Conservation (phyloP, 2,329 filamentous ascomycete genomes). For the Fusarium globosum region DNA sequence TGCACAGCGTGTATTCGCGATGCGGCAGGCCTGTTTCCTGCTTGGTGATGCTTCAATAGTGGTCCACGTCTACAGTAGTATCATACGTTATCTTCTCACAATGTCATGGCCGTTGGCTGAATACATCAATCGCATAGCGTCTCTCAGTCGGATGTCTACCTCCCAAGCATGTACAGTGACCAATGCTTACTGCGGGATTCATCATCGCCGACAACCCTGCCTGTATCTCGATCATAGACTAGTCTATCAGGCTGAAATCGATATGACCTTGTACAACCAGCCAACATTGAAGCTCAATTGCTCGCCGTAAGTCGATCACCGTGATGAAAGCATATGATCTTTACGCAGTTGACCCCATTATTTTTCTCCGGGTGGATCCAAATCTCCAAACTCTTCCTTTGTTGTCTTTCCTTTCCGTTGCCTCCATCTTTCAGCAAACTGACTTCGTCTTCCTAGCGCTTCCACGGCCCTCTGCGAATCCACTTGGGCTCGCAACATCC, state of each 20-base stretch:
- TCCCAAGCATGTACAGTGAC: not conserved
- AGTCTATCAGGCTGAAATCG: slow-evolving; percentile 11
- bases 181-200: not conserved
- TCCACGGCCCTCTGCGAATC: slow-evolving; percentile 41
- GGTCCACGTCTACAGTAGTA: slow-evolving; percentile 15
- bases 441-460: slow-evolving; percentile 38
- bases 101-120: not conserved
- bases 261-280: not conserved
- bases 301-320: not conserved
- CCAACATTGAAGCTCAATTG: not conserved
- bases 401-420: slow-evolving; percentile 12
- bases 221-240: slow-evolving; percentile 3
- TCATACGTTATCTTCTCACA: not conserved
- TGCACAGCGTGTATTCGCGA: slow-evolving; percentile 4
- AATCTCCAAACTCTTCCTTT: slow-evolving; percentile 29
- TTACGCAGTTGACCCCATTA: slow-evolving; percentile 3
- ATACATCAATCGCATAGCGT: not conserved
- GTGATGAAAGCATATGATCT: slow-evolving; percentile 11
- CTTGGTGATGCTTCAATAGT: slow-evolving; percentile 6
- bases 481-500: slow-evolving; percentile 30
- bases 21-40: slow-evolving; percentile 18
- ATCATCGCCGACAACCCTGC: not conserved
- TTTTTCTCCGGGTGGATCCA: slow-evolving; percentile 25
- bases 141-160: not conserved
- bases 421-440: slow-evolving; percentile 22